Evolutionary conservation across 2,329 filamentous ascomycete genomes (phyloP), one percentile per base, ranked within the genome.

Genomic region (Trichoderma atroviride): DNA sequence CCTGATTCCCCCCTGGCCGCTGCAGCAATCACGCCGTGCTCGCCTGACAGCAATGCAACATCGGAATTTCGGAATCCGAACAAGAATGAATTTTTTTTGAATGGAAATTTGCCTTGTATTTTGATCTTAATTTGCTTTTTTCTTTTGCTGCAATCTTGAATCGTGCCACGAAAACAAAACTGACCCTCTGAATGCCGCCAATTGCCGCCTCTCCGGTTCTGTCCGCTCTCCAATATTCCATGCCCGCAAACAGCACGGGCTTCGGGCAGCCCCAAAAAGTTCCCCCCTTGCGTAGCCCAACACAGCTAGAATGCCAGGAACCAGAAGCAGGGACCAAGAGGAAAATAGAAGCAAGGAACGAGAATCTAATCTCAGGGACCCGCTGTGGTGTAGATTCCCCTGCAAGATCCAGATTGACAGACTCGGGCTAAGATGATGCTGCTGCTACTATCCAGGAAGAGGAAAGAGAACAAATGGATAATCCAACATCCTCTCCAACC

Each of bases 151-250:
- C 1, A 29, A 29, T 5, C 10, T 33, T 58, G 35, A 50, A 50
- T 50, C 19, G 47, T 11, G 24, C 19, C 19, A 43, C 40, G 40
- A 50, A 13, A 50, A 13, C 13, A 5, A 50, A 50, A 50, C n/a
- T 22, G 43, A 11, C n/a, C 53, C 14, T 56, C 16, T 40, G 31
- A 64, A 53, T 53, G 47, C 61, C 61, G 61, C 55, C 57, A 67
- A 67, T 67, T 67, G 37, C 64, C 55, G 61, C 22, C 47, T 29
- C 47, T 43, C 61, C 61, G 61, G 50, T 29, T n/a, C 40, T 55
- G 35, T 13, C 61, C 61, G 60, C 60, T 24, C 47, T 31, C 47
- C 43, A 19, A 14, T 10, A 29, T 60, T 43, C 57, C 37, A 27
- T 60, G 29, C 57, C 35, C 35, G 40, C 40, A 40, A 40, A 19